Base-by-base conservation (phyloP, 495 filamentous ascomycete species). In the Glarea lozoyensis region DNA sequence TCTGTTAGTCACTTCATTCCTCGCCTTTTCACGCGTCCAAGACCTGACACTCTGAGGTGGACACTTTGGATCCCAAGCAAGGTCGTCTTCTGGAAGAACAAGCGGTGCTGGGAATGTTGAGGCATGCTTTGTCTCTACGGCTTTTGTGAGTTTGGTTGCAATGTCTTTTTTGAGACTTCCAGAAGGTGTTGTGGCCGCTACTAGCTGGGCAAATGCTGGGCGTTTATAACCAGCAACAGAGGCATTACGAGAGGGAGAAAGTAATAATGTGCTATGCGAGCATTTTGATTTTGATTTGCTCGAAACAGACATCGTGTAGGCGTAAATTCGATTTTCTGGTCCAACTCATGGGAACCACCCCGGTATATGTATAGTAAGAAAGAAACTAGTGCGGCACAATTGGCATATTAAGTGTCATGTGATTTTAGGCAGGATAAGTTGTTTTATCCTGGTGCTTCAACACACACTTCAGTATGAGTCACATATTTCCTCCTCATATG, bases 21-120 rank as follows among this genome's bases (percentile, higher is more conserved):
- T 66, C 5, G 65, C 42, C 30, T 66, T 62, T n/a, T 57, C 62
- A 6, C 60, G 52, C 13, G 66, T 45, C 75, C 75, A 85, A 4
- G 66, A 64, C 25, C 67, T 61, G 17, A 84, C 56, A 30, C 67
- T 80, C 51, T 84, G 80, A 0, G 71, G 57, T 3, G 72, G 68
- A 34, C 68, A 69, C 2, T 67, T 60, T 6, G 72, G 69, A 47
- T 82, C 74, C 10, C 58, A 50, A 3, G 68, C 59, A 1, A 85
- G 68, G 19, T 77, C 72, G 53, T 84, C 79, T 5, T 60, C 61
- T 1, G 80, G 80, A 0, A 85, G 59, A 1, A 82, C 54, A 10
- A 84, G 56, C 0, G 79, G 79, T 0, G 64, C 77, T 0, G 76
- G 80, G 53, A 81, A 84, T 3, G 64, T 55, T 18, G 37, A 42